phyloP scores from a whole-genome alignment of 768 basidiomycete genomes.

The Tephrocybe sp. region DNA sequence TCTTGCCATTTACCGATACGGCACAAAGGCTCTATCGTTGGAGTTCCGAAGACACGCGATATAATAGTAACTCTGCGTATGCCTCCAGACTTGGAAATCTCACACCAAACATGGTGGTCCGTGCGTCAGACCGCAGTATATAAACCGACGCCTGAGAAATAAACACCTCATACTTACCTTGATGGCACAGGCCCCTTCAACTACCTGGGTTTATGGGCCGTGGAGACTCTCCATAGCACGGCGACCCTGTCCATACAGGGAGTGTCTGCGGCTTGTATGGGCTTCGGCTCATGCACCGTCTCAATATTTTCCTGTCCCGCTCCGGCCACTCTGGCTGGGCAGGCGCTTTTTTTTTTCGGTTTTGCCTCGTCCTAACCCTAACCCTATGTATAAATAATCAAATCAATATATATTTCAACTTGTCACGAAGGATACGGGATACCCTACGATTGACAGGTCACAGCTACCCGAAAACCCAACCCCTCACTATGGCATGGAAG shows the following conservation, averaged over 20 bases:
- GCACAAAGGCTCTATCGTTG: too few relatives aligned
- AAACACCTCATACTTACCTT: slow-evolving; percentile 47
- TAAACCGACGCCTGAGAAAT: slow-evolving; percentile 9
- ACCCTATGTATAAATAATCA: too few relatives aligned
- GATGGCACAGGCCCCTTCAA: too few relatives aligned
- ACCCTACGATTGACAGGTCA: not conserved
- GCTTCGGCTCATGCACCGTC: slow-evolving; percentile 66
- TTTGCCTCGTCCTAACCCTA: slow-evolving; percentile 42
- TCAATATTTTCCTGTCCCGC: slow-evolving; percentile 63
- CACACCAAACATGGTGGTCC: slow-evolving; percentile 32
- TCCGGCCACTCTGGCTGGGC: slow-evolving; percentile 50
- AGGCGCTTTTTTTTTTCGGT: slow-evolving; percentile 39
- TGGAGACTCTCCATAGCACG: slow-evolving; percentile 65
- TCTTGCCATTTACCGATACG: too few relatives aligned
- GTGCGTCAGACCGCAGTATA: slow-evolving; percentile 36
- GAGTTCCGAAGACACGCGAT: too few relatives aligned
- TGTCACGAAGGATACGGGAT: not conserved
- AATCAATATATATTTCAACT: not conserved
- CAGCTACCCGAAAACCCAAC: too few relatives aligned
- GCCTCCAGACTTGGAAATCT: too few relatives aligned
- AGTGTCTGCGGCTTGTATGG: slow-evolving; percentile 50
- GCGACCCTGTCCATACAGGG: slow-evolving; percentile 71
- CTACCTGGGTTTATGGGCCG: slow-evolving; percentile 55
- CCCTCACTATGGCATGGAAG: too few relatives aligned
- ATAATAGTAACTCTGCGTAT: too few relatives aligned